phyloP scores from a whole-genome alignment of 345 rosid genomes.

The Brassica incana region DNA sequence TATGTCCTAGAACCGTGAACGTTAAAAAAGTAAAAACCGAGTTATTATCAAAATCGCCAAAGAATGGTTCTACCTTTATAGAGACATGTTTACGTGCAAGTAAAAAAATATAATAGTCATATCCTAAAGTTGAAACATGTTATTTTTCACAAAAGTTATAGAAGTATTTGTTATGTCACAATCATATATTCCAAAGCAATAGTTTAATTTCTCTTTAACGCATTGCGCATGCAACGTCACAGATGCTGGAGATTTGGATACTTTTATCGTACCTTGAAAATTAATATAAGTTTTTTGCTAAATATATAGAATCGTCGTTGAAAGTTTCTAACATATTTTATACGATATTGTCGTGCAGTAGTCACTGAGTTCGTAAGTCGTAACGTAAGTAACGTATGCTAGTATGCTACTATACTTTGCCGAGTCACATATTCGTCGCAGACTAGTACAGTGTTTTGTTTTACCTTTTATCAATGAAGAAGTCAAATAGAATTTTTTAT shows the following conservation, averaged over 20 bases:
- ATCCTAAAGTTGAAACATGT: background rate
- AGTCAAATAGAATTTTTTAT: background rate
- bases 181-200: background rate
- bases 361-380: background rate
- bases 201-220: background rate
- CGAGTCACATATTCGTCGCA: slow-evolving; percentile 22
- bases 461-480: background rate
- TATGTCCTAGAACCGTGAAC: slow-evolving; percentile 8
- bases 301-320: background rate
- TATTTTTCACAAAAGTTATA: background rate
- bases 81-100: slow-evolving; percentile 30
- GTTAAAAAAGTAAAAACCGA: background rate
- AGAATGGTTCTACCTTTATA: slow-evolving; percentile 3
- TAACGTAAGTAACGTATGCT: background rate
- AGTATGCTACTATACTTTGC: slow-evolving; percentile 3
- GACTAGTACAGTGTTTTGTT: background rate
- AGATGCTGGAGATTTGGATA: background rate
- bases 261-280: background rate
- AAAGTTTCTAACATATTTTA: slow-evolving; percentile 4
- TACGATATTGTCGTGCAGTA: background rate
- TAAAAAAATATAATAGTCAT: background rate
- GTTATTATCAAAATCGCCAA: background rate
- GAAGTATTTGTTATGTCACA: background rate
- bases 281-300: background rate
- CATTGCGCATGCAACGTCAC: background rate